Conservation (phyloP, 768 basidiomycete species). For the Leccinum subgranulosum region DNA sequence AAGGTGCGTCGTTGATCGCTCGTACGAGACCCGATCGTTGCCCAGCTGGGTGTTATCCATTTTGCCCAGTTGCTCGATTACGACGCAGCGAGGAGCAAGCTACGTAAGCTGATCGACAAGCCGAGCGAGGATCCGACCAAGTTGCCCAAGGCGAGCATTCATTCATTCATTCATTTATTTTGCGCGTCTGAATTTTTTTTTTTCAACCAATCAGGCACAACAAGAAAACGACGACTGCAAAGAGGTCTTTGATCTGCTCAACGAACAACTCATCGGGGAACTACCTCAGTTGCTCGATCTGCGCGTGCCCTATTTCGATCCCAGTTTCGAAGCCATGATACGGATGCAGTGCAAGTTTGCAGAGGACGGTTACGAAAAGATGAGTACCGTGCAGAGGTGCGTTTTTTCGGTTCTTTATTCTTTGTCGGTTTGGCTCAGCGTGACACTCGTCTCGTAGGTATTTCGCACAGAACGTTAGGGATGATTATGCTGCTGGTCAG, state of each 20-base stretch:
- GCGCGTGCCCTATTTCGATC: slow-evolving; percentile 97
- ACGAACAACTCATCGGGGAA: slow-evolving; percentile 87
- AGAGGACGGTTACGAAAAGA: slow-evolving; percentile 96
- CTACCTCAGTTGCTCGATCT: slow-evolving; percentile 91
- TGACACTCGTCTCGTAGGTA: slow-evolving; percentile 48
- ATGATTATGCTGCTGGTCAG: slow-evolving; percentile 96
- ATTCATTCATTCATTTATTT: no score
- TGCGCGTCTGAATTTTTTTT: no score
- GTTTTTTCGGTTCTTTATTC: neutral
- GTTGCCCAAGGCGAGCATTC: slow-evolving; percentile 62
- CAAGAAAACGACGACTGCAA: slow-evolving; percentile 94
- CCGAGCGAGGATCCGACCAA: slow-evolving; percentile 92
- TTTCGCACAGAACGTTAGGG: slow-evolving; percentile 85
- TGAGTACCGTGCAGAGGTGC: slow-evolving; percentile 89
- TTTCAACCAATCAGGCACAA: slow-evolving; percentile 56
- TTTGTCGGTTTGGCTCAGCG: neutral
- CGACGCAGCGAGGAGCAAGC: slow-evolving; percentile 85
- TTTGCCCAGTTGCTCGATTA: slow-evolving; percentile 81
- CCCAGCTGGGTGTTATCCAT: neutral
- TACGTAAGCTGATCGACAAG: slow-evolving; percentile 88
- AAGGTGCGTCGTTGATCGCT: slow-evolving; percentile 55
- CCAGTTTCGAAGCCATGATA: slow-evolving; percentile 98
- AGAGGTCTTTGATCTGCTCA: slow-evolving; percentile 90
- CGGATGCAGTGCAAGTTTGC: slow-evolving; percentile 97
- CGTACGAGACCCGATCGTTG: neutral